Conservation (phyloP, 805 yeast species). For the Suhomyces canberraensis region DNA sequence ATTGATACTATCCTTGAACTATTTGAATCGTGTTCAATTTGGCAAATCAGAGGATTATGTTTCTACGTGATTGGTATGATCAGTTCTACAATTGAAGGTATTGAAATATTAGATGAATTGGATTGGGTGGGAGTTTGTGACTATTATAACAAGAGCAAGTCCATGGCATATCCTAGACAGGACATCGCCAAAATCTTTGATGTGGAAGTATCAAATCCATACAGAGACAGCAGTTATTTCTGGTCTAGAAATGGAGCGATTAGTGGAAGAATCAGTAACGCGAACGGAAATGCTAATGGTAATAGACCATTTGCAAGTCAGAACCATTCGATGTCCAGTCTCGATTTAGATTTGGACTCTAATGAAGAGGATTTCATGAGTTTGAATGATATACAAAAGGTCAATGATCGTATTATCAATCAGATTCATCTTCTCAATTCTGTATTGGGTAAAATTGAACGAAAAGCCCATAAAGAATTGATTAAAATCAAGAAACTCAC, state of each 20-base stretch:
- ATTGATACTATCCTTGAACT: constrained; percentile 47
- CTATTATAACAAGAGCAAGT: constrained; percentile 9
- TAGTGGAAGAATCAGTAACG: background rate
- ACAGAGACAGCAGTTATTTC: constrained; percentile 15
- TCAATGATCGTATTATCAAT: constrained; percentile 23
- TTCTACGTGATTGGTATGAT: constrained; percentile 75
- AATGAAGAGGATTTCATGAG: constrained; percentile 6
- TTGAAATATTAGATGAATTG: constrained; percentile 77
- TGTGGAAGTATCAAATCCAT: constrained; percentile 20
- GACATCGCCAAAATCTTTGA: constrained; percentile 15
- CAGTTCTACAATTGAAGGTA: constrained; percentile 70
- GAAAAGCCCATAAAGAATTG: constrained; percentile 56
- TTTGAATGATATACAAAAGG: constrained; percentile 2
- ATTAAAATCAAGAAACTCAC: constrained; percentile 48
- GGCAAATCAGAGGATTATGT: constrained; percentile 72
- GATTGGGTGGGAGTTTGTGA: constrained; percentile 51
- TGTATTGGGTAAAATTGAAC: constrained; percentile 40
- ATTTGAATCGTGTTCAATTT: constrained; percentile 32
- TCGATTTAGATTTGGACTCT: constrained; percentile 4
- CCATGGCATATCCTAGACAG: constrained; percentile 13
- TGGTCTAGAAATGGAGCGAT: background rate
- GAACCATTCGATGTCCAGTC: constrained; percentile 1
- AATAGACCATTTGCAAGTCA: background rate
- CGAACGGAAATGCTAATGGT: background rate
- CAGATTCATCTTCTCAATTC: constrained; percentile 52